Evolutionary conservation across 1,284 basidiomycete genomes (phyloP).

Genomic region (Rhodotorula sp.): DNA sequence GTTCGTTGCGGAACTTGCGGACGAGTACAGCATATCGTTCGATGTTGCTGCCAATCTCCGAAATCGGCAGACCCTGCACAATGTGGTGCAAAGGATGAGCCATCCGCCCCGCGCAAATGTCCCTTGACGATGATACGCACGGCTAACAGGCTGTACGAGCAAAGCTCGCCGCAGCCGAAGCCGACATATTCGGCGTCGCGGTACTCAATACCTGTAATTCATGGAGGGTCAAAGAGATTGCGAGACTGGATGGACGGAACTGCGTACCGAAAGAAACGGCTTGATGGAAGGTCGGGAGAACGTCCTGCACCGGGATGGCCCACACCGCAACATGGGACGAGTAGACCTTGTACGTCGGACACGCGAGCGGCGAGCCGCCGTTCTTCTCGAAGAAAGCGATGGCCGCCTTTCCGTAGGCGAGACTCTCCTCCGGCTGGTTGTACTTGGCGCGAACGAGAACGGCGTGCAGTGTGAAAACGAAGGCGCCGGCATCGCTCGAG

Average conservation of each 20-base stretch:
- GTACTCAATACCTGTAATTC: conserved; percentile 20
- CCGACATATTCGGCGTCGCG: conserved; percentile 39
- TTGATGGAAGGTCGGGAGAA: conserved; percentile 19
- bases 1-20: conserved; percentile 40
- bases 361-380: conserved; percentile 32
- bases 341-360: conserved; percentile 41
- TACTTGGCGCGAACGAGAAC: conserved; percentile 25
- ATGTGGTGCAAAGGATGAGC: no score
- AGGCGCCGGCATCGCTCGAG: conserved; percentile 29
- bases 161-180: conserved; percentile 33
- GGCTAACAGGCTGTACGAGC: conserved; percentile 16
- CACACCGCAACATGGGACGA: conserved; percentile 33
- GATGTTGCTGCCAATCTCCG: conserved; percentile 27
- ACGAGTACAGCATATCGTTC: conserved; percentile 39
- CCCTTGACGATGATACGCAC: no score
- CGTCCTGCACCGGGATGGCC: conserved; percentile 18
- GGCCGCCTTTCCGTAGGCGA: conserved; percentile 32
- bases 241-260: not conserved
- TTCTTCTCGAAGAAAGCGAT: conserved; percentile 29
- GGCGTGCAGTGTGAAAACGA: conserved; percentile 37
- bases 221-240: not conserved
- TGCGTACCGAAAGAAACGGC: conserved; percentile 21
- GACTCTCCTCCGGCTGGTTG: conserved; percentile 2
- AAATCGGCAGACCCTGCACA: conserved; percentile 8
- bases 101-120: no score